Base-by-base conservation (phyloP, 176 grass and related monocot genomes). In the Ampelocalamus luodianensis region DNA sequence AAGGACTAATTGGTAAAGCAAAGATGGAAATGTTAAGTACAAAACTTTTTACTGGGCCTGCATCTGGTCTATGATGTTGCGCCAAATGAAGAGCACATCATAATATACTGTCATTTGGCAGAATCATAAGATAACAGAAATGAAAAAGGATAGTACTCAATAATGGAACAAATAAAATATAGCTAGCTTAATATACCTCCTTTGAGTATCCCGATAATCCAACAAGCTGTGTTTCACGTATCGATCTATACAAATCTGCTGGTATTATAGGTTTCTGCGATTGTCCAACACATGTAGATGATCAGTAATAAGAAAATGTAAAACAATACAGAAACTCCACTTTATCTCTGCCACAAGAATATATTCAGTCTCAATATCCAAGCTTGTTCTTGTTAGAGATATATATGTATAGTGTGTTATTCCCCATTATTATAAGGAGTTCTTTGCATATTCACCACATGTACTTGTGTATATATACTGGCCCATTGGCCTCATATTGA, bases 231-330 rank as follows among this genome's bases (percentile, higher is more conserved):
- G 94, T 91, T 55, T 91, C 89, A 39, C 94, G 91, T 89, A 96
- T 74, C 12, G 77, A 85, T 91, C 87, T 91, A 74, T 93, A 96
- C 86, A 89, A 73, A 75, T 91, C 87, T 53, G 63, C 88, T 8
- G 91, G 94, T 39, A 84, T 56, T 83, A 96, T 93, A 83, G 91
- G 91, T 88, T 93, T 96, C 91, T 96, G 80, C 94, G 85, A 40
- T 75, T 75, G 16, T 73, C 23, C 74, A 87, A 58, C 67, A 75
- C 75, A 87, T 80, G 10, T 36, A 79, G 32, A 70, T 45, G 43
- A 55, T 83, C 15, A 79, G 0, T 24, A 68, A 75, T 63, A 87
- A 54, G 66, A 64, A 82, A 83, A 24, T 70, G 9, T 79, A 54
- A 73, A 68, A 45, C 45, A 22, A 14, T 49, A 55, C 11, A 70